phyloP scores from a whole-genome alignment of 495 filamentous ascomycete species.

The Penicillium parvum region DNA sequence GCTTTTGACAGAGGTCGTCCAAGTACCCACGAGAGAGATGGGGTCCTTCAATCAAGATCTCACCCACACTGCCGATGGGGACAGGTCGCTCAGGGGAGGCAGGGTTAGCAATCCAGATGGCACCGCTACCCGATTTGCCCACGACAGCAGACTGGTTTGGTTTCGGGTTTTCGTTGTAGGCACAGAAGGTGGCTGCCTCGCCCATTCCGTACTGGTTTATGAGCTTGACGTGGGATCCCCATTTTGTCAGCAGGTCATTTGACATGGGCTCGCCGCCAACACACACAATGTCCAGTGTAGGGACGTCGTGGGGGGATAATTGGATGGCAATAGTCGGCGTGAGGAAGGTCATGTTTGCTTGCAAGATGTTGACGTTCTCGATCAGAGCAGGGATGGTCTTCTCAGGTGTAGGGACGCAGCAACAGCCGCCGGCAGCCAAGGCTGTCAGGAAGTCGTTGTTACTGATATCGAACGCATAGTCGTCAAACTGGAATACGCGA shows the following conservation, averaged over 20 bases:
- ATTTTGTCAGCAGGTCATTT: slow-evolving; percentile 36
- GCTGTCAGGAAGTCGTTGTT: slow-evolving; percentile 40
- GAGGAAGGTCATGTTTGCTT: slow-evolving; percentile 37
- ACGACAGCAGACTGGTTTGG: slow-evolving; percentile 11
- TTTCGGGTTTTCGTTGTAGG: slow-evolving; percentile 15
- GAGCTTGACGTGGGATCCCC: slow-evolving; percentile 39
- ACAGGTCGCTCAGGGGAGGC: slow-evolving; percentile 42
- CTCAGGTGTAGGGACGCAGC: slow-evolving; percentile 41
- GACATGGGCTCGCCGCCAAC: slow-evolving; percentile 46
- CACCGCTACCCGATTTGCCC: slow-evolving; percentile 18
- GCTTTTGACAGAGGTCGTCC: slow-evolving; percentile 22
- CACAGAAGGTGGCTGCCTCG: slow-evolving; percentile 34
- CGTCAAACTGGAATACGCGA: slow-evolving; percentile 43
- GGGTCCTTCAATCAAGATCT: slow-evolving; percentile 57
- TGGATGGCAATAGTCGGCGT: slow-evolving; percentile 41
- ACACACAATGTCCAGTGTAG: slow-evolving; percentile 31
- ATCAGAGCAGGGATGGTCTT: slow-evolving; percentile 28
- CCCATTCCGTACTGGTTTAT: slow-evolving; percentile 58
- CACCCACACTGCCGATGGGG: slow-evolving; percentile 52
- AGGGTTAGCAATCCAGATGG: slow-evolving; percentile 52
- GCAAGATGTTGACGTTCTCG: slow-evolving; percentile 28
- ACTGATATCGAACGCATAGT: slow-evolving; percentile 44
- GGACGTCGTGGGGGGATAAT: slow-evolving; percentile 32
- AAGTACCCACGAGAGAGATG: slow-evolving; percentile 51
- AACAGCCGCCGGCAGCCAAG: slow-evolving; percentile 40